Percentiles rank a stretch among this genome's conserved stretches.
phyloP scores from a whole-genome alignment of 2,329 filamentous ascomycete species.

The Fusarium praegraminearum region DNA sequence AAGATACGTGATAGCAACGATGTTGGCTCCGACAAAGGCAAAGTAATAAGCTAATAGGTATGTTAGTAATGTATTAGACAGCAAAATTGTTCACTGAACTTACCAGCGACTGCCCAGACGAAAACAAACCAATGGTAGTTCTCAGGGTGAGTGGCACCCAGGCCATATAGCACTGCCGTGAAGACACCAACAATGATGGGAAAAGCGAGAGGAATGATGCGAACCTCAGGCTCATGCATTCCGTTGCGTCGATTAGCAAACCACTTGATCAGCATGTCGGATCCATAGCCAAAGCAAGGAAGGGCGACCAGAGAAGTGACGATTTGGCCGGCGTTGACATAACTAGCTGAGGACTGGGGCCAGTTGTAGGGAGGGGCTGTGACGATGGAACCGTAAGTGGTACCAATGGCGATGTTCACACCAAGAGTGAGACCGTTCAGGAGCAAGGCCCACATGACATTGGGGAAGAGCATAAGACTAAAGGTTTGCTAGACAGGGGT shows the following conservation, averaged over 20 bases:
- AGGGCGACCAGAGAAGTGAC: conserved; percentile 37
- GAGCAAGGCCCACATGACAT: conserved; percentile 39
- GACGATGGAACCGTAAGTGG: conserved; percentile 37
- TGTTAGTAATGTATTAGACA: background rate
- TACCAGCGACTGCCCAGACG: conserved; percentile 23
- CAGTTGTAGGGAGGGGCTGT: conserved; percentile 38
- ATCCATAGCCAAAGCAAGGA: conserved; percentile 37
- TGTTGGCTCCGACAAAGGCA: conserved; percentile 35
- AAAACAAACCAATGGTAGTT: conserved; percentile 29
- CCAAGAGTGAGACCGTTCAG: conserved; percentile 41
- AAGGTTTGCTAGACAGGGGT: conserved; percentile 36
- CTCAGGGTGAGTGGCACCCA: conserved; percentile 10
- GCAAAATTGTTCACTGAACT: background rate
- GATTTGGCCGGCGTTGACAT: conserved; percentile 41
- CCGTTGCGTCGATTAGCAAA: conserved; percentile 38
- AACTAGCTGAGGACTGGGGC: conserved; percentile 36
- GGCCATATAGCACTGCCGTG: conserved; percentile 17
- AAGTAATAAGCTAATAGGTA: conserved; percentile 6
- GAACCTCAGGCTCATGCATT: conserved; percentile 38
- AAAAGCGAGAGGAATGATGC: conserved; percentile 38
- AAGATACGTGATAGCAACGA: conserved; percentile 42
- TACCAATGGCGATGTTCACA: conserved; percentile 43
- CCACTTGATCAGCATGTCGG: conserved; percentile 39
- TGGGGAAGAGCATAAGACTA: conserved; percentile 40
- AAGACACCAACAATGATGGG: conserved; percentile 35